Evolutionary conservation across 169 alveolate species (phyloP), one percentile per base, ranked within the genome.

Genomic region (Cystoisospora suis): DNA sequence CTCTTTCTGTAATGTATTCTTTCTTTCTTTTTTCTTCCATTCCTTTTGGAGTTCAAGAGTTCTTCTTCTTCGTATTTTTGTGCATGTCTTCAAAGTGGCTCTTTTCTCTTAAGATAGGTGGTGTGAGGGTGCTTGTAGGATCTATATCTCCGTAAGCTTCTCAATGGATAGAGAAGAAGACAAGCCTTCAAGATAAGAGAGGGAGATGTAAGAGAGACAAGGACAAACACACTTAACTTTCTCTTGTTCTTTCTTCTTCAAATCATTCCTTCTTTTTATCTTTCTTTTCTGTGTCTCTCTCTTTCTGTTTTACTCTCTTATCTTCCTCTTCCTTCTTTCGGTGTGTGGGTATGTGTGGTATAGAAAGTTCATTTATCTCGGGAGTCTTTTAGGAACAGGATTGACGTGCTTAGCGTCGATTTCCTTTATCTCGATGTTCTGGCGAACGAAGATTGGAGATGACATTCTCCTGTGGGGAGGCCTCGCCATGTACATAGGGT

Each of bases 381-480:
- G 91, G 29, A 23, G 81, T 20, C 23, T 87, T 23, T 61, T 87
- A 17, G 86, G 87, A 12, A 29, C 91, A 15, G 91, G 75, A 44
- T 32, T 87, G n/a, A 49, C 87, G 15, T 69, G 44, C 83, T 58
- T 87, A 36, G 34, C 86, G 38, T n/a, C 44, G 23, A 46, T 80
- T 4, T 87, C 91, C 7, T 77, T 87, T 7, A 59, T 49, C 12
- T 65, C 77, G 34, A 46, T 87, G 17, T 45, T 87, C 49, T 87
- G 79, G 75, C 42, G 61, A 32, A 40, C 86, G 0, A 79, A 87
- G 79, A 45, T 87, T 42, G 56, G 61, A 9, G 59, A 69, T 79
- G 86, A 87, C 45, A 36, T 87, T 0, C 75, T 87, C 15, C 79
- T 87, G 6, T 87, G 91, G 91, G 91, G 91, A 12, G 91, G 91